Evolutionary conservation across 495 filamentous ascomycete genomes (phyloP), one percentile per base, ranked within the genome.

Genomic region (Venustampulla echinocandica): DNA sequence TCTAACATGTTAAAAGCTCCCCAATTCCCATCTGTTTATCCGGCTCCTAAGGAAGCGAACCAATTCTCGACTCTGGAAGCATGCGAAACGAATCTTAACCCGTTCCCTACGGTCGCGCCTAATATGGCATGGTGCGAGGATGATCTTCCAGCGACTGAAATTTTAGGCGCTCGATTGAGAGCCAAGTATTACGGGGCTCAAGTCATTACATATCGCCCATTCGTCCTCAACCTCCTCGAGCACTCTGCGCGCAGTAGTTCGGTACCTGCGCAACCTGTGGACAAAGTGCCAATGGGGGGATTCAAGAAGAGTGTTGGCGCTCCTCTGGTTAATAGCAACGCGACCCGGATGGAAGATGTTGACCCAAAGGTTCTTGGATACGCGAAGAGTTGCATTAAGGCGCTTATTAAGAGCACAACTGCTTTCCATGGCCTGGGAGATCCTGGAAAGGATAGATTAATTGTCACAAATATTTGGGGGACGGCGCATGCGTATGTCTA

Each of bases 111-210:
- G 50, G 63, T 67, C 3, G 66, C 70, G 1, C 54, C 57, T 1
- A 56, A 58, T 45, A 75, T 73, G 61, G 58, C 48, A 42, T 98
- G 90, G 82, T 59, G 75, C 15, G 82, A 85, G 37, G 56, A 57
- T 2, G 82, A 90, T 32, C 68, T 69, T 1, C 87, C 85, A 1
- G 70, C 88, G 1, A 52, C 49, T 1, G 82, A 95, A 22, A 92
- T 98, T 45, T 81, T 95, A 18, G 71, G 74, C 5, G 90, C 92
- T 14, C 80, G 92, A 3, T 72, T 96, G 40, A 79, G 92, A 21
- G 92, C 87, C 4, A 98, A 98, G 57, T 96, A 90, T 63, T 96
- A 87, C 65, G 92, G 92, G 18, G 90, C 88, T 0, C 74, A 79
- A 33, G 89, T 94, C 38, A 89, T 98, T 58, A 89, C 92, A 13